Conservation (phyloP, 768 basidiomycete species). For the Suillus spraguei region DNA sequence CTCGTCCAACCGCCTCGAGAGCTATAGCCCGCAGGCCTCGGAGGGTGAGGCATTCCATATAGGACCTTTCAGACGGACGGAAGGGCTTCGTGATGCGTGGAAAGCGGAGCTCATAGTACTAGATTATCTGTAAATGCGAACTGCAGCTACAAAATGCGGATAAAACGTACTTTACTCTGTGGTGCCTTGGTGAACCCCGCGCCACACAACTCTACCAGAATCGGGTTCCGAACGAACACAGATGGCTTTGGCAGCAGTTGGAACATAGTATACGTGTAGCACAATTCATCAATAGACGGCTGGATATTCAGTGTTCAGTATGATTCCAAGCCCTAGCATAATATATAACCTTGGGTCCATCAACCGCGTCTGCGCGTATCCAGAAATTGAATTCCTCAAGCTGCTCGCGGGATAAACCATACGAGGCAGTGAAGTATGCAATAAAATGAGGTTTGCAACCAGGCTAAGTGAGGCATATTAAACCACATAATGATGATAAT, state of each 20-base stretch:
- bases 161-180: constrained; percentile 46
- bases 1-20: constrained; percentile 53
- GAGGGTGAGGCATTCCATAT: constrained; percentile 56
- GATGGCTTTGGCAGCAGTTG: constrained; percentile 52
- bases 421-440: constrained; percentile 75
- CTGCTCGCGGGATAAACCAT: constrained; percentile 67
- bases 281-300: constrained; percentile 36
- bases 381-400: constrained; percentile 76
- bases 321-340: not conserved
- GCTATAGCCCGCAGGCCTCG: constrained; percentile 58
- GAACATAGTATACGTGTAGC: constrained; percentile 58
- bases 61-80: constrained; percentile 62
- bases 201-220: constrained; percentile 75
- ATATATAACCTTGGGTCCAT: constrained; percentile 10
- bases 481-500: not conserved
- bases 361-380: constrained; percentile 39
- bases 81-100: constrained; percentile 76
- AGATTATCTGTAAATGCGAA: constrained; percentile 7
- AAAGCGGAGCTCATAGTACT: constrained; percentile 87
- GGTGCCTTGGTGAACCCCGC: constrained; percentile 82
- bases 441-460: constrained; percentile 60
- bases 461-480: constrained; percentile 35
- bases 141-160: not conserved
- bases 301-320: constrained; percentile 12
- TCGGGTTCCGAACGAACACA: constrained; percentile 58